Percentiles rank a stretch among this genome's conserved stretches.
These are phyloP conservation scores for Phyllosticta citribraziliensis DNA, from an alignment of 2,329 filamentous ascomycete genomes.

Conservation along the genomic window DNA sequence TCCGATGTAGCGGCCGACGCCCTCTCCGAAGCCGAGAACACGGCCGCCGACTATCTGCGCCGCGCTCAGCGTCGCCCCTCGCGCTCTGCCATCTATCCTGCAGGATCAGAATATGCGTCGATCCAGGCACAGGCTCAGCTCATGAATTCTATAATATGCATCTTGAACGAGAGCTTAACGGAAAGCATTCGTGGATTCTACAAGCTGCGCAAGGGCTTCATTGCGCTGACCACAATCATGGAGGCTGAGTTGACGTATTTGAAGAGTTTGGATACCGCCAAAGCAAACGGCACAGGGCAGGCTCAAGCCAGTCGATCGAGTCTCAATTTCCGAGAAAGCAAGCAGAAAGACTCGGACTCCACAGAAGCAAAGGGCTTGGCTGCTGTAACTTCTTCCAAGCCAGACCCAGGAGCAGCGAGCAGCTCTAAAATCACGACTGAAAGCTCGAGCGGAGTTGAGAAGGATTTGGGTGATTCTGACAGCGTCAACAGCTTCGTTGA, in stretches of 20 bases:
- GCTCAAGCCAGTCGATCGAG: not conserved
- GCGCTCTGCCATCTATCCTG: slow-evolving; percentile 58
- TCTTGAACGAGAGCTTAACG: slow-evolving; percentile 85
- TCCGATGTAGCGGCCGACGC: slow-evolving; percentile 50
- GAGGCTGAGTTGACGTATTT: slow-evolving; percentile 59
- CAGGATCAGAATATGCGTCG: slow-evolving; percentile 78
- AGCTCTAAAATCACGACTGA: slow-evolving; percentile 6
- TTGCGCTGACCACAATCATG: slow-evolving; percentile 70
- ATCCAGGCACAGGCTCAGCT: slow-evolving; percentile 78
- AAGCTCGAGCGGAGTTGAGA: not conserved
- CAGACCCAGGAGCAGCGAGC: not conserved
- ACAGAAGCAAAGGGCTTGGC: not conserved
- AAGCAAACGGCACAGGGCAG: not conserved
- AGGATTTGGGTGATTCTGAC: slow-evolving; percentile 33
- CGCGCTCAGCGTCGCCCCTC: slow-evolving; percentile 45
- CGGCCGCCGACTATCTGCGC: slow-evolving; percentile 66
- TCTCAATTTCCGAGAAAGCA: not conserved
- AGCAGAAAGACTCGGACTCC: not conserved
- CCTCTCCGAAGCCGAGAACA: slow-evolving; percentile 65
- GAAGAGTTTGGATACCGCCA: slow-evolving; percentile 6
- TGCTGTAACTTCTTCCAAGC: not conserved
- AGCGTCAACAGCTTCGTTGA: slow-evolving; percentile 40
- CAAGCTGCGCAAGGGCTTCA: slow-evolving; percentile 79
- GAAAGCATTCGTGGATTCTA: slow-evolving; percentile 90
- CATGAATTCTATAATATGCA: slow-evolving; percentile 79